Base-by-base conservation (phyloP, 2,329 filamentous ascomycete species). In the Ilyonectria mors-panacis region DNA sequence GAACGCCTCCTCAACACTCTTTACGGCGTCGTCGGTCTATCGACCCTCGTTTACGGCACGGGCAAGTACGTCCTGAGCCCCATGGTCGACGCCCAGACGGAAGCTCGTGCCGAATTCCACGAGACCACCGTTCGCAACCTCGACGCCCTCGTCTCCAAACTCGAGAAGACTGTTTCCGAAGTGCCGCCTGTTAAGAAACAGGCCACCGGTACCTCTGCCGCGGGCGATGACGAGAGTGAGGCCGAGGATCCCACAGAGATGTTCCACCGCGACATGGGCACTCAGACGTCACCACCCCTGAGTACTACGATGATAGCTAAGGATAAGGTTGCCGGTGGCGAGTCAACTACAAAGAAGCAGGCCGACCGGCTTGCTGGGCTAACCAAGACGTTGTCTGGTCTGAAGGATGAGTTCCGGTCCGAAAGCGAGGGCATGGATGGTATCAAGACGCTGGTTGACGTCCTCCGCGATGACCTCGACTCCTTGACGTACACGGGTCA, bases 191-290 rank as follows among this genome's bases (percentile, higher is more conserved):
- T 53, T 47, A 74, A 77, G 61, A 72, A 76, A 48, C 44, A 71
- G 13, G 55, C 61, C 9, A 51, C 70, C 30, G 59, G 12, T 7
- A 48, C 63, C 9, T 64, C 68, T 15, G 59, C 70, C 21, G 69
- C 72, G 17, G 78, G 77, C 35, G 83, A 82, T 66, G 73, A 78
- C 48, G 74, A 79, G 55, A 86, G 83, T 74, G 86, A 85, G 28
- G 84, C 82, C 65, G 87, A 88, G 67, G 90, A 92, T 73, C 93
- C 93, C 1, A 90, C 91, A 1, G 93, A 95, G 79, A 87, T 95
- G 68, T 96, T 94, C 81, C 93, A 95, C 79, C 89, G 93, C 51
- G 93, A 96, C 76, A 87, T 94, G 66, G 93, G 92, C 70, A 93
- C 93, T 1, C 93, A 96, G 79, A 96, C 93, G 0, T 90, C 89